Evolutionary conservation across 805 yeast genomes (phyloP), one percentile per base, ranked within the genome.

Genomic region (Wickerhamiella sorbophila): DNA sequence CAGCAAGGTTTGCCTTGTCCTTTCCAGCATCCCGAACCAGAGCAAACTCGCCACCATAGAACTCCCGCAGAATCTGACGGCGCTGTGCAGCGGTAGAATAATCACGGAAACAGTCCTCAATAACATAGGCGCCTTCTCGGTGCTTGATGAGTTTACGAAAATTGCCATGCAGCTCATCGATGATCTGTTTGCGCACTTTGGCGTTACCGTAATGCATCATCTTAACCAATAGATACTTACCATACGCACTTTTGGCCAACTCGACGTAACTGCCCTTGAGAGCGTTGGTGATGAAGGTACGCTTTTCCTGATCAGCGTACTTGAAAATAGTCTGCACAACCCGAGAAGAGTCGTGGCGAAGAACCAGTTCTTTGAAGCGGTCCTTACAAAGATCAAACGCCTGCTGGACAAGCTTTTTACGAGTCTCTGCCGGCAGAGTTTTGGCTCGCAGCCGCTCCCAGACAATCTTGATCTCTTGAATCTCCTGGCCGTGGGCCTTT

Each of bases 91-190:
- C 72, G 19, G 85, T 75, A 9, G 95, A 75, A 61, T 87, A 88
- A 44, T 86, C 72, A 19, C 84, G 83, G 58, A 69, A 88, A 55
- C 84, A 69, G 68, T 88, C 98, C 63, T 88, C 97, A 50, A 87
- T 86, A 32, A 88, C 97, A 55, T 88, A 86, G 12, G 97, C 97
- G 63, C 96, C 98, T 69, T 88, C 97, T 65, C 82, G 79, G 64
- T 88, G 96, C 68, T 94, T 77, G 91, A 88, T 85, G 44, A 88
- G 68, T 63, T 85, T 88, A 60, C 95, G 72, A 55, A 84, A 73
- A 53, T 79, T 78, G 39, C 98, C 98, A 56, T 86, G 94, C 50
- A 88, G 70, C 64, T 86, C 95, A 55, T 79, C 71, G 43, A 87
- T 70, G 43, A 88, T 79, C 31, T 74, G 52, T 41, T 75, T 79